Conservation (phyloP, 176 grass and related monocot species). For the Avena atlantica region DNA sequence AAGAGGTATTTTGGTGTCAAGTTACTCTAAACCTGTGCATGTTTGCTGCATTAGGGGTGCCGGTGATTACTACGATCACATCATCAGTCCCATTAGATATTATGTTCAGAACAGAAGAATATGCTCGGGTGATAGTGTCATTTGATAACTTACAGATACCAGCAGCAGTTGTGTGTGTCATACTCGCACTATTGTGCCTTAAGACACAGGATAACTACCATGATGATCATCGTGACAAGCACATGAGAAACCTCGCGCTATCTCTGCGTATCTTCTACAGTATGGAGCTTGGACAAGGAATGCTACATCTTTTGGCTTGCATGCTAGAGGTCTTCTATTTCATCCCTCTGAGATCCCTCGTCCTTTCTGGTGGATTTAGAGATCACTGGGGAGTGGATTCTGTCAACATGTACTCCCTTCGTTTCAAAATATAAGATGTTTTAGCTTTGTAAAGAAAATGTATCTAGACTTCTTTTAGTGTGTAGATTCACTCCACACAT, state of each 20-base stretch:
- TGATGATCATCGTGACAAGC: not conserved
- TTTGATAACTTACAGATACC: constrained; percentile 26
- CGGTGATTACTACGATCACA: not conserved
- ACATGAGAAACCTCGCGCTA: not conserved
- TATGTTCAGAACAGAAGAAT: too few species aligned
- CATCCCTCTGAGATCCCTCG: not conserved
- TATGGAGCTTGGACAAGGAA: constrained; percentile 37
- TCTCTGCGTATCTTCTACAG: not conserved
- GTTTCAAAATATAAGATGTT: too few species aligned
- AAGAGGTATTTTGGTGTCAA: not conserved
- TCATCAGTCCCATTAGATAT: not conserved
- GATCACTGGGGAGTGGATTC: not conserved
- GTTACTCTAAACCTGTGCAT: not conserved
- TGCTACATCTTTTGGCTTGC: not conserved
- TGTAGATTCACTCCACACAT: too few species aligned
- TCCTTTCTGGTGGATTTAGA: not conserved
- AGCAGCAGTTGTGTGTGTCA: not conserved
- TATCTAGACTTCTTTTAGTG: too few species aligned
- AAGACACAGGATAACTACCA: not conserved
- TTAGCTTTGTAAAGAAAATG: too few species aligned
- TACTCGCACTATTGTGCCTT: not conserved
- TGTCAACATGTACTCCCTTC: constrained; percentile 17
- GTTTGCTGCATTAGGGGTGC: not conserved
- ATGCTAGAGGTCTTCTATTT: not conserved
- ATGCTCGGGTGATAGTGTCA: not conserved